Base-by-base conservation (phyloP, 176 grass and related monocot genomes). In the Chrysopogon serrulatus region DNA sequence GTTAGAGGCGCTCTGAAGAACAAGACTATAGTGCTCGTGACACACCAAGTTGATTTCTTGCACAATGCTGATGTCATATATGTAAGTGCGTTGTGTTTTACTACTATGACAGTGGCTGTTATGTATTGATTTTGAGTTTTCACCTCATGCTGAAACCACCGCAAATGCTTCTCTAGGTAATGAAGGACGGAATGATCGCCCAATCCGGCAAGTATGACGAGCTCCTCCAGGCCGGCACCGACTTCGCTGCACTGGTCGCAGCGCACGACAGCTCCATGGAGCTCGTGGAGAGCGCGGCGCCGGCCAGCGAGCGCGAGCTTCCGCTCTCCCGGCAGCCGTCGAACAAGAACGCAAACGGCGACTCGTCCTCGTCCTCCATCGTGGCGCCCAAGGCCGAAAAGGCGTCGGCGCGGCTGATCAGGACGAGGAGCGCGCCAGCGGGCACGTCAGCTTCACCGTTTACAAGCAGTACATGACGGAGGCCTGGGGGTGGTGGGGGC, bases 201-300 rank as follows among this genome's bases (percentile, higher is more conserved):
- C 93, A 99, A 36, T 94, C 91, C 0, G 96, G 96, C 62, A 96
- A 92, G 81, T 96, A 99, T 64, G 64, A 85, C 15, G 93, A 96
- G 64, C 80, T 99, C 54, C 87, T 99, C 30, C 17, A 84, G 32
- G 2, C 65, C 4, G 91, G 87, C 19, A 66, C 91, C 0, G 91
- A 99, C 68, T 99, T 99, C 8, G 93, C 91, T 13, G 85, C 86
- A 5, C 93, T 99, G 12, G 96, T 96, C 0, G 96, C 87, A 6
- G 93, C 93, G 43, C 96, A 96, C 78, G 90, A 99, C 69, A 96
- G 91, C 83, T 96, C 96, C 27, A 99, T 99, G 96, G 96, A 99
- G 51, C 91, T 94, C 24, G 93, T 99, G 19, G 96, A 99, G 42
- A 76, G 87, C 71, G 90, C 87, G 40, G 81, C 70, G n/a, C 79